A percentile compares a stretch with the other conserved stretches of the same genome.
Conservation (phyloP, 805 yeast genomes). For the Candida taoyuanica region DNA sequence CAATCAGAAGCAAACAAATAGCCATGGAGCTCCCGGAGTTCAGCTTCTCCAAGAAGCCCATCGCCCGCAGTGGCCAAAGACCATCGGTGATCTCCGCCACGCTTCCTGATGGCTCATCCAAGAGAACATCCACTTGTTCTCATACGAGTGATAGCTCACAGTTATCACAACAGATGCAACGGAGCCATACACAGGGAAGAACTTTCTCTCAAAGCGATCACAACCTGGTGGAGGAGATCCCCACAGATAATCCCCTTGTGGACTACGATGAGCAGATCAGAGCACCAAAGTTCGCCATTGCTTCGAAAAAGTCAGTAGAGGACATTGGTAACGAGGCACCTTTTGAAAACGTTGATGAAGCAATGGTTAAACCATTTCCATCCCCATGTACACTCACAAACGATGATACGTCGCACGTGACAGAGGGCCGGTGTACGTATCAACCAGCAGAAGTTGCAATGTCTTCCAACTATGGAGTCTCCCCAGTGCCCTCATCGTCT, state of each 20-base stretch:
- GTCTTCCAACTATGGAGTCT: constrained; percentile 7
- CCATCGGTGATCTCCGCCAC: constrained; percentile 23
- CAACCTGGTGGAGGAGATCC: constrained; percentile 13
- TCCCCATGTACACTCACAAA: background rate
- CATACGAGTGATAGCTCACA: constrained; percentile 4
- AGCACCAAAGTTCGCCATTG: constrained; percentile 25
- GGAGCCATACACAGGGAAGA: constrained; percentile 1
- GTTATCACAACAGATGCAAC: constrained; percentile 6
- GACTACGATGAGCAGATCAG: constrained; percentile 28
- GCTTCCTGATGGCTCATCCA: constrained; percentile 13
- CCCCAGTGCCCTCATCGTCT: constrained; percentile 15
- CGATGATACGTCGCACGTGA: no score
- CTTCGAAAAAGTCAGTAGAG: constrained; percentile 13
- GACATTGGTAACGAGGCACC: constrained; percentile 4
- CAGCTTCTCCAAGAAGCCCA: constrained; percentile 27
- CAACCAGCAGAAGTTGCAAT: constrained; percentile 24
- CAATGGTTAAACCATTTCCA: background rate
- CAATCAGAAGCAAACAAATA: background rate
- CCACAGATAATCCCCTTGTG: constrained; percentile 23
- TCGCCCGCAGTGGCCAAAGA: constrained; percentile 15
- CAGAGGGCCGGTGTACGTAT: no score
- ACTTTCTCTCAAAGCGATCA: constrained; percentile 6
- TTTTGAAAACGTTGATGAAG: background rate
- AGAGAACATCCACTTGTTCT: constrained; percentile 9
- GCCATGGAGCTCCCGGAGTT: constrained; percentile 15